Evolutionary conservation across 2,329 filamentous ascomycete species (phyloP).

Genomic region (Verticillium klebahnii): DNA sequence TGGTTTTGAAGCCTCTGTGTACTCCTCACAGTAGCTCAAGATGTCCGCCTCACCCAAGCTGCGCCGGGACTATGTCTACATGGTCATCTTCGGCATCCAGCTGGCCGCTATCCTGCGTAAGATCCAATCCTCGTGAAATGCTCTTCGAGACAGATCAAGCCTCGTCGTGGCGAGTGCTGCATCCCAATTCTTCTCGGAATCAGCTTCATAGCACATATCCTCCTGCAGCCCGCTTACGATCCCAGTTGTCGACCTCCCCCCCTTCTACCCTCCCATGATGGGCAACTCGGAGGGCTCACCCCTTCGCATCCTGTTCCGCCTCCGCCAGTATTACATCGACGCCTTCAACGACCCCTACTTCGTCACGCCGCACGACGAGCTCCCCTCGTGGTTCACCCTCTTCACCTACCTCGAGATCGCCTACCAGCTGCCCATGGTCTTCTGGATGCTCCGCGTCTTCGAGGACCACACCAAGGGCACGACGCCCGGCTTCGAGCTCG

Average conservation of each 20-base stretch:
- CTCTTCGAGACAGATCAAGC: neutral
- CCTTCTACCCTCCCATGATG: constrained; percentile 45
- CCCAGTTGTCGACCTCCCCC: constrained; percentile 48
- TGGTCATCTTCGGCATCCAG: constrained; percentile 26
- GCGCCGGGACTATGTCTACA: constrained; percentile 29
- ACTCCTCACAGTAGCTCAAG: neutral
- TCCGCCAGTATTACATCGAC: constrained; percentile 42
- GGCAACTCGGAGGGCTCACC: constrained; percentile 36
- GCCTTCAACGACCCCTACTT: constrained; percentile 51
- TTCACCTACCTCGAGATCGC: constrained; percentile 46
- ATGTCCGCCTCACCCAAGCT: constrained; percentile 8
- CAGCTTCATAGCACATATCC: no score
- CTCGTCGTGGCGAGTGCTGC: no score
- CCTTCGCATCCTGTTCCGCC: constrained; percentile 39
- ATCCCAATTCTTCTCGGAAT: no score
- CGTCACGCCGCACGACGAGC: constrained; percentile 24
- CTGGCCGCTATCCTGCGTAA: constrained; percentile 16
- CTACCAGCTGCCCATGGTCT: constrained; percentile 44
- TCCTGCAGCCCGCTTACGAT: constrained; percentile 2
- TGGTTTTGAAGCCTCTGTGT: neutral
- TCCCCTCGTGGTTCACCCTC: constrained; percentile 45
- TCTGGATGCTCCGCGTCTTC: constrained; percentile 41
- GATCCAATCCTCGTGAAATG: neutral
- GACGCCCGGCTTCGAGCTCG: constrained; percentile 37
- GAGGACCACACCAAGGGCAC: constrained; percentile 20